Base-by-base conservation (phyloP, 495 filamentous ascomycete genomes). In the Aspergillus mulundensis region DNA sequence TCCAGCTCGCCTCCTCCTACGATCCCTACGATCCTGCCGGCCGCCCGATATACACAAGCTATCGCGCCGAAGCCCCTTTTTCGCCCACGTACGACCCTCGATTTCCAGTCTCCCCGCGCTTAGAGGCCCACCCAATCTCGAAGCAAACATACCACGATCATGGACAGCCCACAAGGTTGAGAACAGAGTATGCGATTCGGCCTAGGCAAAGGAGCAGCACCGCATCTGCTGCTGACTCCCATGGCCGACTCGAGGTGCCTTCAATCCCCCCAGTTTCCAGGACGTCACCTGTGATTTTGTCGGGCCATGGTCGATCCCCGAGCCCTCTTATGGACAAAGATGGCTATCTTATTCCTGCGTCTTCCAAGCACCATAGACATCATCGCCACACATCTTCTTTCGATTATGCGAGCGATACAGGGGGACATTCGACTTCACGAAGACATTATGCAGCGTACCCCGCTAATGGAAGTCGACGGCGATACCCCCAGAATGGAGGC, bases 141-240 rank as follows among this genome's bases (percentile, higher is more conserved):
- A 66, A 68, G 5, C 70, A 64, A 23, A 68, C 69, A 41, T 69
- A 71, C 48, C 65, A 60, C 23, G 73, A 76, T 34, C 59, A 62
- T 6, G 60, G 62, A 10, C 60, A 72, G 8, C 62, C 69, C 5
- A 60, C 66, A 21, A 77, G 71, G 46, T 61, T 66, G 39, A 67
- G 69, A 24, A 79, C 74, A 24, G 74, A 77, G 52, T 79, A 79
- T 57, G 62, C 68, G 5, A 63, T 79, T 18, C 71, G 71, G 45
- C 69, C 66, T 7, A 60, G 71, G 42, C 66, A 67, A 32, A 58
- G 75, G 43, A 77, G 74, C 60, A 74, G 64, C 46, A 77, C 75
- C 4, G 46, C 63, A 0, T 67, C 71, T 8, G 64, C 56, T 3
- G 58, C 64, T 15, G 72, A 74, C 32, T 56, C 60, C 3, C 66